phyloP scores from a whole-genome alignment of 2,329 filamentous ascomycete genomes.

The Elsinoe australis region DNA sequence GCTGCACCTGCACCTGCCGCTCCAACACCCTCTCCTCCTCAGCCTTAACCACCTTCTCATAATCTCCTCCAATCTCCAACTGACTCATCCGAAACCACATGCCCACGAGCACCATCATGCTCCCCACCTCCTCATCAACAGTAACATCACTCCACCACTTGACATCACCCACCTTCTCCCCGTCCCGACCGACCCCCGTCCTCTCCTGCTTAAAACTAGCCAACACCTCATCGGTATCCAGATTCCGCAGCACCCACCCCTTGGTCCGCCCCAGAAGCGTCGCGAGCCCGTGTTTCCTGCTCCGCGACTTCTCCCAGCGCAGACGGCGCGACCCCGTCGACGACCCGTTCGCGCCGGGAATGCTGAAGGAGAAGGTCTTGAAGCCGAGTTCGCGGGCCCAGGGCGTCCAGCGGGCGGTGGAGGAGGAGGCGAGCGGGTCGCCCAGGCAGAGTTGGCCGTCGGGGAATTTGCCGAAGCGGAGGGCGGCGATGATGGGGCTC shows the following conservation, averaged over 20 bases:
- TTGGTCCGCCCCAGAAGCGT: slow-evolving; percentile 7
- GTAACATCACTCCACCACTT: slow-evolving; percentile 11
- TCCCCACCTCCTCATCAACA: slow-evolving; percentile 1
- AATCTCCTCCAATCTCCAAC: slow-evolving; percentile 6
- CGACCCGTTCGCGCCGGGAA: slow-evolving; percentile 1
- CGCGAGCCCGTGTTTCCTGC: slow-evolving; percentile 1
- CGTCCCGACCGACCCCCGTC: neutral
- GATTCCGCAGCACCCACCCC: slow-evolving; percentile 10
- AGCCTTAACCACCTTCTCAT: neutral
- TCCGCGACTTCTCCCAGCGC: slow-evolving; percentile 10
- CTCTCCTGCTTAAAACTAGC: slow-evolving; percentile 7
- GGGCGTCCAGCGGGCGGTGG: slow-evolving; percentile 5
- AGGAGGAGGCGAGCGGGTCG: neutral
- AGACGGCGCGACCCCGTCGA: neutral
- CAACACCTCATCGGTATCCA: slow-evolving; percentile 9
- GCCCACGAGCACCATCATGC: slow-evolving; percentile 9
- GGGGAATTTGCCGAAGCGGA: slow-evolving; percentile 13
- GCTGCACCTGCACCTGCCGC: too few species aligned
- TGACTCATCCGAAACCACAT: slow-evolving; percentile 15
- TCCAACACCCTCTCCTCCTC: slow-evolving; percentile 6
- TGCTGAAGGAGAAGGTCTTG: slow-evolving; percentile 9
- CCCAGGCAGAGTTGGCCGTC: slow-evolving; percentile 9
- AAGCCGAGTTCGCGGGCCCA: slow-evolving; percentile 11
- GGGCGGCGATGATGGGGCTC: slow-evolving; percentile 2
- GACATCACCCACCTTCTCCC: slow-evolving; percentile 1